Evolutionary conservation across 805 yeast species (phyloP), one percentile per base, ranked within the genome.

Genomic region (Cyberlindnera mycetangii): DNA sequence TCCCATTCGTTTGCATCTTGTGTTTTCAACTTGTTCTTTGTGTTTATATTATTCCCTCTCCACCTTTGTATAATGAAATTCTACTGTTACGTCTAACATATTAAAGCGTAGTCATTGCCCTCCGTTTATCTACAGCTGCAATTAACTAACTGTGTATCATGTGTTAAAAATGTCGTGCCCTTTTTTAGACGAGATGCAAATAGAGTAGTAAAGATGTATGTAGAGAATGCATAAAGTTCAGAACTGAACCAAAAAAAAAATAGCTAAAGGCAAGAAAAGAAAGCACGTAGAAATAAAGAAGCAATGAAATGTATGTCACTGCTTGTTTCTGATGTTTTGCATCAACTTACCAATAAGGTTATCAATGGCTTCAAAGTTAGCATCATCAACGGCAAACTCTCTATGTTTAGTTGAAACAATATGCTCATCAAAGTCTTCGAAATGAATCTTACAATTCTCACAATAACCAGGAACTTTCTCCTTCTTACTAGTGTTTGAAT

Each of bases 381-480:
- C 62, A 56, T 78, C 80, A 53, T 84, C 79, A 35, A 70, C 66
- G 3, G 97, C 97, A 68, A 89, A 90, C 42, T 78, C 76, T 39
- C 85, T 71, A 62, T 92, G 99, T 51, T 82, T 77, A 28, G 75
- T 76, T 19, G 88, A 74, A 22, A 59, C 56, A 32, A 88, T 76
- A 61, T 92, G 99, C 45, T 79, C 86, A 20, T 81, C 86, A 58
- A 89, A 82, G 52, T 79, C 78, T 41, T 85, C 90, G 60, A 85
- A 92, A 60, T 83, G 83, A 48, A 84, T 85, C 19, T 92, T 72
- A 65, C 99, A 92, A 60, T 92, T 92, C 61, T 92, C 99, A 67
- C 99, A 92, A 64, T 87, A 90, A 0, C 97, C 97, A 1, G 92
- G 54, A 37, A 59, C 65, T 50, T 58, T 64, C 16, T 59, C 56